Evolutionary conservation across 768 basidiomycete species (phyloP).

Genomic region (Pisolithus albus): DNA sequence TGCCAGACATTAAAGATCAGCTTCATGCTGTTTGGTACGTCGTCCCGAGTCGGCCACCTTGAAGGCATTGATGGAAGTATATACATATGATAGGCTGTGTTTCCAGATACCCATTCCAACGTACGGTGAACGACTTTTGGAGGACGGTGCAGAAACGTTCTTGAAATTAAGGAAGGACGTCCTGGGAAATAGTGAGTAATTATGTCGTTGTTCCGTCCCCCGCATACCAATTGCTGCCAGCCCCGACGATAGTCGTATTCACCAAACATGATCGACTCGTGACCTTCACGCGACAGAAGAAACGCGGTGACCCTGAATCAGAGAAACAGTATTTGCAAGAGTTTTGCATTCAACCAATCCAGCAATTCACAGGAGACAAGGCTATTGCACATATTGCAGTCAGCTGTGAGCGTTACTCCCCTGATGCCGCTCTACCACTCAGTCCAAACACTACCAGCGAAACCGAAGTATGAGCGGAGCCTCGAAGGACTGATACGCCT

Average conservation of each 20-base stretch:
- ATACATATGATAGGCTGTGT: background rate
- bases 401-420: too few species aligned
- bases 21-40: constrained; percentile 12
- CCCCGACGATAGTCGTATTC: constrained; percentile 1
- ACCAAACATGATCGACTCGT: constrained; percentile 5
- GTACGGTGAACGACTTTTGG: constrained; percentile 1
- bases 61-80: background rate
- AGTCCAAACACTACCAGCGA: too few species aligned
- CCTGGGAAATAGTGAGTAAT: constrained; percentile 1
- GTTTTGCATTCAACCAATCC: too few species aligned
- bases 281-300: background rate
- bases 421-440: too few species aligned
- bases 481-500: too few species aligned
- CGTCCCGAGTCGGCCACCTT: background rate
- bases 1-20: constrained; percentile 1
- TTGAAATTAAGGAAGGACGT: background rate
- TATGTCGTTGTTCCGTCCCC: background rate
- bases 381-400: too few species aligned
- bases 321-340: background rate
- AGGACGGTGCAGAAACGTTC: constrained; percentile 1
- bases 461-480: too few species aligned
- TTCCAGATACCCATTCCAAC: constrained; percentile 1
- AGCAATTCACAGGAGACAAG: too few species aligned
- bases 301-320: background rate
- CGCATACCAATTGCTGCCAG: background rate